Base-by-base conservation (phyloP, 768 basidiomycete genomes). In the Royoungia palumana region DNA sequence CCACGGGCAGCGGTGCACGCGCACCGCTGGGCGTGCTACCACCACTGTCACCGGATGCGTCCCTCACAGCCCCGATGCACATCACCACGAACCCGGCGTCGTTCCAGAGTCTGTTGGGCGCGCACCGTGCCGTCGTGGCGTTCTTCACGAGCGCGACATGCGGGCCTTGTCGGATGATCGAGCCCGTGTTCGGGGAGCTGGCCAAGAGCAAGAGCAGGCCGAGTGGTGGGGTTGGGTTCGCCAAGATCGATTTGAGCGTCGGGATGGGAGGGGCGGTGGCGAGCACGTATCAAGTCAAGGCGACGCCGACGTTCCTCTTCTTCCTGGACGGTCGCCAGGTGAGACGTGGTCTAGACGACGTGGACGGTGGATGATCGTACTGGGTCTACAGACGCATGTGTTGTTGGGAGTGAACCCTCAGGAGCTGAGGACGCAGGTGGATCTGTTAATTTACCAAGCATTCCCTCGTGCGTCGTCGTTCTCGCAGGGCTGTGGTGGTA, bases 271-370 rank as follows among this genome's bases (percentile, higher is more conserved):
- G 67, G 4, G 70, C 72, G 45, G 68, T 95, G 14, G 88, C 85
- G 0, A 51, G 66, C 1, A 73, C 83, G 63, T 87, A 79, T 71
- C 73, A 78, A 13, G 80, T 96, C 1, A 67, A 76, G 14, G 92
- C 78, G 16, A 95, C 90, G 2, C 94, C 94, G 6, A 94, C 91
- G 1, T 95, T 97, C 60, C 70, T 88, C 35, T 94, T 96, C 70
- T 97, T 92, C 71, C 66, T 84, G 51, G 76, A 88, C 50, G 89
- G 85, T 1, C 73, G 77, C 43, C 83, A 87, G 81, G 87, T 87
- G 45, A 53, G 53, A 8, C 19, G 17, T 35, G 38, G 69, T 50
- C 2, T 13, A 35, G 20, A 32, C 14, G 28, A 25, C 2, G 40
- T 36, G n/a, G 44, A 21, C 6, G 39, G 21, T 30, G 20, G 12